Base-by-base conservation (phyloP, 768 basidiomycete species). In the Mycena galopus region DNA sequence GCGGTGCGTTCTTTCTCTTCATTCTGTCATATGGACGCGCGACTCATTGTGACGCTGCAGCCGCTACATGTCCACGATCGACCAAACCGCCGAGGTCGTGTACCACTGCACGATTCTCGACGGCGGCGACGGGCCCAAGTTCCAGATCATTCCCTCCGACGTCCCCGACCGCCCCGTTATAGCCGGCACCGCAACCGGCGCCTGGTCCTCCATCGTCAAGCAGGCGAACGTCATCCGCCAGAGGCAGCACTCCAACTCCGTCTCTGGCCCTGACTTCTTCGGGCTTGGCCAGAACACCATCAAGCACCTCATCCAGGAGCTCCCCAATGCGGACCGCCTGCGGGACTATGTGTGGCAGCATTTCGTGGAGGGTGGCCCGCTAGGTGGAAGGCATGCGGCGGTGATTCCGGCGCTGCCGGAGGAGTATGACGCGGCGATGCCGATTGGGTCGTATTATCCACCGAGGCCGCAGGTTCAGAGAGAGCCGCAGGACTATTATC, bases 221-320 rank as follows among this genome's bases (percentile, higher is more conserved):
- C 90, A 93, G 61, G 94, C 95, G 1, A 96, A 95, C 77, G 87
- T 88, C 51, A 90, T 96, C 71, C 90, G 94, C 59, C 91, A 93
- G 78, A 87, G 94, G 17, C 92, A 94, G 73, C 94, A 95, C 77
- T 93, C 92, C 53, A 95, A 95, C 80, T 94, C 93, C 7, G 93
- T 96, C 17, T 96, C 94, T 3, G 94, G 94, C 0, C 94, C 94
- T 17, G 94, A 96, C 82, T 95, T 95, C 80, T 96, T 94, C 78
- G 95, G 95, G 11, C 85, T 96, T 19, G 93, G 93, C 4, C 93
- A 95, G 80, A 95, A 95, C 78, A 93, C 93, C 5, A 95, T 96
- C 84, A 96, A 95, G 83, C 93, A 94, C 77, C 87, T 96, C 42
- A 94, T 96, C n/a, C 94, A 96, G 80, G 92, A 94, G 81, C 85